A percentile compares a stretch with the other conserved stretches of the same genome.
These are phyloP conservation scores for Castanospermum australe DNA, from an alignment of 306 rosid genomes.

Conservation along the genomic window DNA sequence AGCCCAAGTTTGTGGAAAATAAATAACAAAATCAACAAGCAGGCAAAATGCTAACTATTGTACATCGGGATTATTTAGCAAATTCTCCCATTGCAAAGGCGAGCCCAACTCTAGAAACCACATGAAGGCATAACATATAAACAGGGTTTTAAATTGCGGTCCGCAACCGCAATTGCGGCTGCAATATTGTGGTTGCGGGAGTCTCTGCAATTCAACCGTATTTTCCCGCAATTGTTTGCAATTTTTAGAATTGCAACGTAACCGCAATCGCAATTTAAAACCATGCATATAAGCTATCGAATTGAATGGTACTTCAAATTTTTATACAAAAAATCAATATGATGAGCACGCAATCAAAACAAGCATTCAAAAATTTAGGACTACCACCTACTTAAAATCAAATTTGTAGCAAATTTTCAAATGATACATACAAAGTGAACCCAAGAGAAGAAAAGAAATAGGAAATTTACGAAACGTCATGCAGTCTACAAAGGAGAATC, in stretches of 20 bases:
- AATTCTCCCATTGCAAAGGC: slow-evolving; percentile 7
- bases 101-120: not conserved
- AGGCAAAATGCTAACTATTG: not conserved
- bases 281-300: slow-evolving; percentile 21
- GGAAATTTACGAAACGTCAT: slow-evolving; percentile 15
- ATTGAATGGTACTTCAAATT: not conserved
- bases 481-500: slow-evolving; percentile 17
- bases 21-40: slow-evolving; percentile 5
- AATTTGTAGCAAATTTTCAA: not conserved
- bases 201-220: too few relatives aligned
- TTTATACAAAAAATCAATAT: slow-evolving; percentile 8
- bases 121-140: slow-evolving; percentile 17
- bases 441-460: not conserved
- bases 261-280: too few relatives aligned
- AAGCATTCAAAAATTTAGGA: not conserved
- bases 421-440: not conserved
- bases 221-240: too few relatives aligned
- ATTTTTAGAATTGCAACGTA: too few relatives aligned
- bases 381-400: not conserved
- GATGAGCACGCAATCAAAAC: slow-evolving; percentile 12
- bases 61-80: slow-evolving; percentile 8
- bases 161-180: too few relatives aligned
- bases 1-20: not conserved
- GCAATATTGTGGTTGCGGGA: too few relatives aligned
- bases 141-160: too few relatives aligned